These are phyloP conservation scores for Candida krabiensis DNA, from an alignment of 805 yeast genomes.

Conservation along the genomic window DNA sequence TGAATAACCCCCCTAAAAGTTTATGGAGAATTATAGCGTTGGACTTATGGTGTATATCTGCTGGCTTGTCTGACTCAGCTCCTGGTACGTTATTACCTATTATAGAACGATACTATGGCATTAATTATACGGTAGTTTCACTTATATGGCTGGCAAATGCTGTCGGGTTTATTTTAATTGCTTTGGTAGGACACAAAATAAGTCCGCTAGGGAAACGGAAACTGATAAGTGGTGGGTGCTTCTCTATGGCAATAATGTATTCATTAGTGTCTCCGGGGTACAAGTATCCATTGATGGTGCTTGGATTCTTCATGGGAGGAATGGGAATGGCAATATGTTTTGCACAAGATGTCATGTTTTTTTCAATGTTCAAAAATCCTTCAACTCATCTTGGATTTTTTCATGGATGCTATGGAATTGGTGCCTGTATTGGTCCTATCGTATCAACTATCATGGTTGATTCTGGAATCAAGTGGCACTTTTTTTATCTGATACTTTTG, in stretches of 20 bases:
- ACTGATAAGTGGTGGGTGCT: slow-evolving; percentile 40
- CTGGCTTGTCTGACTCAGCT: slow-evolving; percentile 55
- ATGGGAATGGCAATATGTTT: slow-evolving; percentile 50
- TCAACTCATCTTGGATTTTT: slow-evolving; percentile 59
- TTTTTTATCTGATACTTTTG: slow-evolving; percentile 46
- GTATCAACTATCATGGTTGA: slow-evolving; percentile 56
- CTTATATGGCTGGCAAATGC: slow-evolving; percentile 59
- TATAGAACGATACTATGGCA: slow-evolving; percentile 47
- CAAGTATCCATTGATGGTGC: slow-evolving; percentile 47
- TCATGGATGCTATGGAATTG: slow-evolving; percentile 73
- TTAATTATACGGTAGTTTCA: slow-evolving; percentile 53
- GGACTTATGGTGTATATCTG: slow-evolving; percentile 39
- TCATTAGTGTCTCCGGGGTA: slow-evolving; percentile 47
- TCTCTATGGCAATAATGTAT: slow-evolving; percentile 40
- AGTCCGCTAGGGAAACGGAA: slow-evolving; percentile 42
- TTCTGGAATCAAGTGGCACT: slow-evolving; percentile 51
- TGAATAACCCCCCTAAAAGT: slow-evolving; percentile 44
- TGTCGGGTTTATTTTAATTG: slow-evolving; percentile 50
- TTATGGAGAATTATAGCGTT: slow-evolving; percentile 42
- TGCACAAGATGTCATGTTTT: slow-evolving; percentile 52
- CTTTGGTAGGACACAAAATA: slow-evolving; percentile 44
- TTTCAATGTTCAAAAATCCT: slow-evolving; percentile 49
- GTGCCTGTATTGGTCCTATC: slow-evolving; percentile 70
- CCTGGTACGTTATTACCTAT: slow-evolving; percentile 59
- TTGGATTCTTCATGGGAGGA: slow-evolving; percentile 59